Conservation (phyloP, 1,139 yeast species). For the Keqinozyma sinolaborantium region DNA sequence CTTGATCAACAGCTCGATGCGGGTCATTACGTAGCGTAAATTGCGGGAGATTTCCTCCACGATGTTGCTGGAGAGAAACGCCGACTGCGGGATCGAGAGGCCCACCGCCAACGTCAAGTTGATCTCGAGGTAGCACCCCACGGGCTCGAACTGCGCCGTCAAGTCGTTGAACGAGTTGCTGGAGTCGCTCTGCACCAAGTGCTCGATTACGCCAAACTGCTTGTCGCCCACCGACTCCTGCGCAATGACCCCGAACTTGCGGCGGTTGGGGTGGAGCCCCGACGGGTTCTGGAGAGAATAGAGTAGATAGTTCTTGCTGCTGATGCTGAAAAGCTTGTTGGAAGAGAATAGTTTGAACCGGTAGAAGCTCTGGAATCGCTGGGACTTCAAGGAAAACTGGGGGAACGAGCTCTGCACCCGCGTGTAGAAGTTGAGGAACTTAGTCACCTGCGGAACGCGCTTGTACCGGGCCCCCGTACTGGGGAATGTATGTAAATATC, state of each 20-base stretch:
- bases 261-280: not conserved
- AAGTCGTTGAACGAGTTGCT: not conserved
- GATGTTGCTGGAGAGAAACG: not conserved
- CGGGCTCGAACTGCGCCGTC: not conserved
- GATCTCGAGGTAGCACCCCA: not conserved
- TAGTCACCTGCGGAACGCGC: slow-evolving; percentile 1
- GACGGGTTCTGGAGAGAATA: not conserved
- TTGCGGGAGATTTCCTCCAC: not conserved
- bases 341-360: slow-evolving; percentile 2
- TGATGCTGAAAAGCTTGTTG: not conserved
- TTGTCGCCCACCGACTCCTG: no score
- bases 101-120: not conserved
- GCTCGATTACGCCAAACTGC: not conserved
- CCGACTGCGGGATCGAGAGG: not conserved
- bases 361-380: slow-evolving; percentile 4
- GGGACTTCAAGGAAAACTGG: slow-evolving; percentile 2
- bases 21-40: not conserved
- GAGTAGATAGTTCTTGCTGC: not conserved
- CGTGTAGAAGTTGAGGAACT: not conserved
- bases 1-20: slow-evolving; percentile 16
- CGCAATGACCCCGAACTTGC: not conserved
- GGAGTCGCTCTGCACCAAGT: not conserved
- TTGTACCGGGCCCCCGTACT: not conserved
- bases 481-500: not conserved
- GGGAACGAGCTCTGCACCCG: not conserved